Evolutionary conservation across 371 early-diverging fungal species (phyloP), one percentile per base, ranked within the genome.

Genomic region (Apophysomyces trapeziformis): DNA sequence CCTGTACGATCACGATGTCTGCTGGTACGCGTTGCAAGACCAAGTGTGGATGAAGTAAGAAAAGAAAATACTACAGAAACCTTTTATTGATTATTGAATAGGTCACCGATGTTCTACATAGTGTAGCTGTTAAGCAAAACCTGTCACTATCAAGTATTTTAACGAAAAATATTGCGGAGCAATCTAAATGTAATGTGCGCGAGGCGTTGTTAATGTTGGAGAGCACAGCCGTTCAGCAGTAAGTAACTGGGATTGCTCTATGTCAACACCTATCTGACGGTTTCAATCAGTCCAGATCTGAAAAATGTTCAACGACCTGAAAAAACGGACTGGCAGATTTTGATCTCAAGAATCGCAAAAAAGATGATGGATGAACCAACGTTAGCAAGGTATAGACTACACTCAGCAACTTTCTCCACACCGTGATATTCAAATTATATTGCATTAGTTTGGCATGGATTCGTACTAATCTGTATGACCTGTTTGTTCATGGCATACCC

Each of bases 1-100:
- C 99, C 99, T 1, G 93, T 99, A 63, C 91, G 95, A 66, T 95
- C 96, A 68, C 89, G 99, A 65, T 99, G 99, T 69, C 77, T 99
- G 57, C 77, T 96, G 38, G 82, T 99, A 37, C 87, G 99, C 11
- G 93, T 99, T 0, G 87, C 93, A 2, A 90, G 95, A 16, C 97
- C 99, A 0, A 78, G 87, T 0, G 62, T 73, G 6, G 81, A 82
- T 13, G 95, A 97, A 68, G 90, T 93, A 68, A 12, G 62, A 32
- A 2, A 38, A 58, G 57, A 38, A 57, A 41, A 41, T 41, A 50
- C 8, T 8, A 50, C 26, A 16, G 44, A 1, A 18, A 41, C 39
- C n/a, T 21, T 2, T 6, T 7, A 16, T 50, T 16, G 21, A 50
- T 50, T 1, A 21, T 9, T 21, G n/a, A 4, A 0, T 66, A 91